phyloP scores from a whole-genome alignment of 768 basidiomycete species.

The Boletus subparvulus region DNA sequence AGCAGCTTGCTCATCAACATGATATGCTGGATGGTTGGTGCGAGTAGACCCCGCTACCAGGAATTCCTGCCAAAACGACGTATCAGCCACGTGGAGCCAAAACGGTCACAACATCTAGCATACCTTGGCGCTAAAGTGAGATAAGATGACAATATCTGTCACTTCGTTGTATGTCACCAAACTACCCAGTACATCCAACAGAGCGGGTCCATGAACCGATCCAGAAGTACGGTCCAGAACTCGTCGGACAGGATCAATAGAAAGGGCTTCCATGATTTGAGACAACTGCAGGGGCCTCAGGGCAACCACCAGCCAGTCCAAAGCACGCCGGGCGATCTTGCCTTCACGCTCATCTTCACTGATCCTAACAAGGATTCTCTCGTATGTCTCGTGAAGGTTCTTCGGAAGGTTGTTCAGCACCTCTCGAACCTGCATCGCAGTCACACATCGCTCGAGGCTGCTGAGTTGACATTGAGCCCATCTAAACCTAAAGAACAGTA shows the following conservation, averaged over 20 bases:
- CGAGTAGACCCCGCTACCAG: neutral
- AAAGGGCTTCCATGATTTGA: constrained; percentile 8
- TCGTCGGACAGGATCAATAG: neutral
- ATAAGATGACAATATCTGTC: constrained; percentile 2
- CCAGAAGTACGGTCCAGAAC: neutral
- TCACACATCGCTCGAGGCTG: neutral
- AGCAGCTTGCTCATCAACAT: neutral
- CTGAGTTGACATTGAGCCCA: constrained; percentile 17
- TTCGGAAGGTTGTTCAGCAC: constrained; percentile 1
- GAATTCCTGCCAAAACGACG: constrained; percentile 1
- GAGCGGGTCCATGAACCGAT: constrained; percentile 1
- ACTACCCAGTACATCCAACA: constrained; percentile 1
- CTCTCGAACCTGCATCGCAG: neutral
- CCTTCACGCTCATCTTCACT: neutral
- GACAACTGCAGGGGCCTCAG: constrained; percentile 3
- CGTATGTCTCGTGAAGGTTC: constrained; percentile 7
- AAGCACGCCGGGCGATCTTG: neutral
- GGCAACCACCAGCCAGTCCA: constrained; percentile 14
- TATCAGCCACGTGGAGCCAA: neutral
- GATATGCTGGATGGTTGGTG: neutral
- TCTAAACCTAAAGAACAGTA: constrained; percentile 5
- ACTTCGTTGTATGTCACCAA: constrained; percentile 1
- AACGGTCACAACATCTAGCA: no score
- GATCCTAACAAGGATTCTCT: neutral
- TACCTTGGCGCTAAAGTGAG: constrained; percentile 17